Evolutionary conservation across 768 basidiomycete genomes (phyloP), one percentile per base, ranked within the genome.

Genomic region (Podaxis pistillaris): DNA sequence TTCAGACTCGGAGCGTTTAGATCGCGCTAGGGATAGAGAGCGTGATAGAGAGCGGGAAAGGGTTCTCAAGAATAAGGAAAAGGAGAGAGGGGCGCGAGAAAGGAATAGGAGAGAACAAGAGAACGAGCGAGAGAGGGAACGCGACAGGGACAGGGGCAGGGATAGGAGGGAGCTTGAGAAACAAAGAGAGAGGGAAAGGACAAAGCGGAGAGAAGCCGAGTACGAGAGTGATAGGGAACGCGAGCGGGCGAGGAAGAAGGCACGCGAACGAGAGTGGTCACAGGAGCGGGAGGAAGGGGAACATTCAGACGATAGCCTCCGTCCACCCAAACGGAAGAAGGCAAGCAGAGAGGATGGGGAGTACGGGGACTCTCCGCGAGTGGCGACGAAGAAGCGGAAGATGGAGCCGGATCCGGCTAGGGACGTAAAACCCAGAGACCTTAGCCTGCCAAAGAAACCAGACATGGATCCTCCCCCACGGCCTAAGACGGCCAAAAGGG

Each of bases 241-340:
- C 22, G 64, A 64, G 36, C 55, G 65, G 19, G 66, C 64, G 22
- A 64, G 63, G 40, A 61, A 64, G 58, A 64, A 63, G 52, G 70
- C 64, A 61, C 65, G 66, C 54, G 71, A 66, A 38, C 40, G 63
- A 24, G 66, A 64, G 15, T 36, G 63, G 46, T 46, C 59, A 17
- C 38, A 57, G 47, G 70, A 72, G 38, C 67, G 68, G 56, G 75
- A 76, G 46, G 65, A 69, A 44, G 68, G 68, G 15, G 68, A 69
- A 50, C 62, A 63, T 56, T 69, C 68, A 3, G 68, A 69, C 46
- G 62, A 66, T 24, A 64, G 63, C 30, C 49, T 7, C 63, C 66
- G 37, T 38, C 64, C 62, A 17, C 62, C 74, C n/a, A 84, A 83
- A 67, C 78, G 82, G 28, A 84, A 79, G 67, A 74, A 75, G 51